Evolutionary conservation across 1,139 yeast genomes (phyloP), one percentile per base, ranked within the genome.

Genomic region (Diutina ranongensis): DNA sequence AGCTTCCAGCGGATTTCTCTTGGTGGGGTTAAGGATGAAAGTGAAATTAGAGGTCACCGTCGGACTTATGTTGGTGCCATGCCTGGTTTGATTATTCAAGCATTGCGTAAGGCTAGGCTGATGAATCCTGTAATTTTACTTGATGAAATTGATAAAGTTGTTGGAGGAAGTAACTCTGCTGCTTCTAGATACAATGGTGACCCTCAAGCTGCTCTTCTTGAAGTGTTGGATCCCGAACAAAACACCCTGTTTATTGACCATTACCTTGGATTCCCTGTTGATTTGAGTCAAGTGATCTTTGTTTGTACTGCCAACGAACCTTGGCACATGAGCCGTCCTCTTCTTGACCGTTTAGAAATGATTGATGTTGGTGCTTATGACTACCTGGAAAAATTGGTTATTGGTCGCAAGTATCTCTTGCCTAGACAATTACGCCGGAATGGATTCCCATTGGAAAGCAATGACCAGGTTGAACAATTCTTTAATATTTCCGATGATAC

Each of bases 41-140:
- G 94, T 16, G 97, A 88, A 55, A 82, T 88, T 49, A 74, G 95
- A 55, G 97, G 97, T 2, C 97, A 88, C 60, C 72, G 97, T 59
- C 72, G 97, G 56, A 88, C 97, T 0, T 88, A 87, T 59, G 94
- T 88, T 41, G 96, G 96, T 2, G 89, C 96, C 2, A 81, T 88
- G 84, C 95, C 96, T 0, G 97, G 97, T 5, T 72, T 85, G 38
- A 68, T 88, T 20, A 73, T 86, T 25, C 94, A 83, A 63, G 83
- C 94, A 0, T 65, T 88, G 47, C 72, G 94, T 49, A 83, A 83
- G 55, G 78, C 89, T 1, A 77, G 87, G 35, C 74, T 85, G 0
- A 81, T 82, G 83, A 87, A 87, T 56, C 96, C 96, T 0, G 85
- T 88, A n/a, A 84, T 88, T 49, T 67, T 88, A 46, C 68, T 88